phyloP scores from a whole-genome alignment of 2,329 filamentous ascomycete species.

The Madurella fahalii region DNA sequence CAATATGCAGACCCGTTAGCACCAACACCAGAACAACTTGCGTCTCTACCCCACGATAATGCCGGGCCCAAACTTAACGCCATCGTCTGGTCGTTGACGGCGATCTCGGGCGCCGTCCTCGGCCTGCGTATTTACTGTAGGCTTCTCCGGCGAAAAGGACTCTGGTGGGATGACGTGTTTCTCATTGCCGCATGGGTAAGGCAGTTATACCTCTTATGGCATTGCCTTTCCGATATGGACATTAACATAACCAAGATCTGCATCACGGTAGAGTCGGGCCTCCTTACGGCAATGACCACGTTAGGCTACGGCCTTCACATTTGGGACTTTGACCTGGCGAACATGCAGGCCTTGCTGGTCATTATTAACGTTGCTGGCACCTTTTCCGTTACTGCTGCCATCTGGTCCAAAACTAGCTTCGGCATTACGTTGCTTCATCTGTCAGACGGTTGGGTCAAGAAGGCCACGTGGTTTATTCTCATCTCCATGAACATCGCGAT shows the following conservation, averaged over 20 bases:
- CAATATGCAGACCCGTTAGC: conserved; percentile 15
- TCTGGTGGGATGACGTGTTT: conserved; percentile 28
- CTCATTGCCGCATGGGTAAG: conserved; percentile 25
- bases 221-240: background rate
- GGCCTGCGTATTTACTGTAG: conserved; percentile 26
- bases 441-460: conserved; percentile 27
- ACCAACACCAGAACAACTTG: conserved; percentile 10
- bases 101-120: conserved; percentile 20
- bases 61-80: conserved; percentile 17
- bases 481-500: conserved; percentile 30
- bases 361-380: conserved; percentile 22
- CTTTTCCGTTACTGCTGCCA: conserved; percentile 31
- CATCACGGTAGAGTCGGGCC: conserved; percentile 16
- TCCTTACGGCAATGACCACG: conserved; percentile 16
- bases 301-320: conserved; percentile 25
- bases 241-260: conserved; percentile 8
- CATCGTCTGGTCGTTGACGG: conserved; percentile 22
- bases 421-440: conserved; percentile 36
- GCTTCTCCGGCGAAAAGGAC: conserved; percentile 16
- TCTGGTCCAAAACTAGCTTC: conserved; percentile 38
- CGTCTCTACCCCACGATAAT: conserved; percentile 20
- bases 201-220: background rate
- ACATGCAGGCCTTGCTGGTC: conserved; percentile 14
- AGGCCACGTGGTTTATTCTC: conserved; percentile 31
- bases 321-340: conserved; percentile 24